Conservation (phyloP, 2,329 filamentous ascomycete genomes). For the Cladosporium sp. region DNA sequence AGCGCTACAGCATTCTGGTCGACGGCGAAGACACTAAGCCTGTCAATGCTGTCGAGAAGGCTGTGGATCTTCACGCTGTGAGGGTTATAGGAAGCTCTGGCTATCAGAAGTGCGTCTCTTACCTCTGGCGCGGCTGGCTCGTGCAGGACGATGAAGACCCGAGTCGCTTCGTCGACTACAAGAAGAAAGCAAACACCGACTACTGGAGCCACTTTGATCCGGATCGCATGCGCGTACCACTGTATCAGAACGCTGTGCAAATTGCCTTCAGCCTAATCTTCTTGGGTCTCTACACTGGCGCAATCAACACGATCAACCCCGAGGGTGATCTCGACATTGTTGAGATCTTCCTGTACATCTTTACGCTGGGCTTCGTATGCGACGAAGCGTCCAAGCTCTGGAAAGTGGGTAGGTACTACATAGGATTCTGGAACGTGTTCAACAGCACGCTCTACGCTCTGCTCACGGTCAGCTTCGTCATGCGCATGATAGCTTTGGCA, state of each 20-base stretch:
- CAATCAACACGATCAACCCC: constrained; percentile 91
- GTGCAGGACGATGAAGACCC: constrained; percentile 93
- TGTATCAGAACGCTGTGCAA: constrained; percentile 89
- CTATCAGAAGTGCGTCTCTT: constrained; percentile 91
- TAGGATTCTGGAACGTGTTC: constrained; percentile 97
- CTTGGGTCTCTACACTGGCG: constrained; percentile 77
- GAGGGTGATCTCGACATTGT: constrained; percentile 77
- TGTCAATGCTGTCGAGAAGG: constrained; percentile 85
- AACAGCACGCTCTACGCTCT: constrained; percentile 79
- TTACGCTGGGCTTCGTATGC: constrained; percentile 85
- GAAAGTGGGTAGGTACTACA: constrained; percentile 87
- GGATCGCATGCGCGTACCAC: constrained; percentile 85
- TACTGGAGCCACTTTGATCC: constrained; percentile 86
- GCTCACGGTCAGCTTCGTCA: constrained; percentile 70
- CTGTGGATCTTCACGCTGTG: constrained; percentile 87
- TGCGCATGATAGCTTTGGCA: constrained; percentile 73
- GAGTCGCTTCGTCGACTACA: constrained; percentile 83
- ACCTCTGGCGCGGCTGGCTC: constrained; percentile 93
- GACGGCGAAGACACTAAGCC: constrained; percentile 69
- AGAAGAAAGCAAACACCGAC: constrained; percentile 69
- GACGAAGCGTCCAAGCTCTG: constrained; percentile 87
- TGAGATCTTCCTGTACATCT: constrained; percentile 81
- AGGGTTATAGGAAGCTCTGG: constrained; percentile 85
- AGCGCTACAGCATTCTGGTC: constrained; percentile 77
- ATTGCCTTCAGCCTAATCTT: constrained; percentile 80